Percentiles rank a stretch among this genome's conserved stretches.
Conservation (phyloP, 106 monocot species). For the Allium cepa region DNA sequence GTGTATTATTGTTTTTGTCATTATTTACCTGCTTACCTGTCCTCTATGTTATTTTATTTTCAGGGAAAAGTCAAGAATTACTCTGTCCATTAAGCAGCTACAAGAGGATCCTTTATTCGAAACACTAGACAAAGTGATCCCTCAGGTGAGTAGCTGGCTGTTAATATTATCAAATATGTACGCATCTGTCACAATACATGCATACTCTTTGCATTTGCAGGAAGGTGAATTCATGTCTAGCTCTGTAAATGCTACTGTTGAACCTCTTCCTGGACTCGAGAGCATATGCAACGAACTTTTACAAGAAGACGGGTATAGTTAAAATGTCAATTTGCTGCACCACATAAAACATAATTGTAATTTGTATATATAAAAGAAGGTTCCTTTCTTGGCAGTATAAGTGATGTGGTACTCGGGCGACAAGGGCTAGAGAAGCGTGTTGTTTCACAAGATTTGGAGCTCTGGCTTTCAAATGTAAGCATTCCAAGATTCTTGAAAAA, state of each 20-base stretch:
- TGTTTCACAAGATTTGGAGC: constrained; percentile 97
- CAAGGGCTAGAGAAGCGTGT: constrained; percentile 93
- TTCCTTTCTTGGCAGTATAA: constrained; percentile 45
- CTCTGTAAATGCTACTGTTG: constrained; percentile 23
- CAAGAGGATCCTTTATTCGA: constrained; percentile 87
- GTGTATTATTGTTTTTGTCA: no score
- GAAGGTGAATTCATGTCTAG: constrained; percentile 30
- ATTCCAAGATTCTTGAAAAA: constrained; percentile 1
- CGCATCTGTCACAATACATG: neutral
- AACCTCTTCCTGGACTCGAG: constrained; percentile 79
- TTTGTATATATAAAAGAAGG: neutral
- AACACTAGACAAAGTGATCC: constrained; percentile 92
- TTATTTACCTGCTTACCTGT: no score
- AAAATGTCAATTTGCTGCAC: neutral
- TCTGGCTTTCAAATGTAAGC: constrained; percentile 95
- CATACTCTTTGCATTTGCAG: constrained; percentile 13
- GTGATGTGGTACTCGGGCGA: constrained; percentile 69
- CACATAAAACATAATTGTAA: neutral
- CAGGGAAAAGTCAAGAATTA: constrained; percentile 75
- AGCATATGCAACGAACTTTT: constrained; percentile 78
- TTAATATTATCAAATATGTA: neutral
- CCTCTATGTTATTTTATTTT: neutral
- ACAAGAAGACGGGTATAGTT: constrained; percentile 82
- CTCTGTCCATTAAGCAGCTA: constrained; percentile 85
- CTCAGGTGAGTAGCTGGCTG: constrained; percentile 31